Evolutionary conservation across 164 flowering plant species (phyloP).

Genomic region (Umbilicus rupestris): DNA sequence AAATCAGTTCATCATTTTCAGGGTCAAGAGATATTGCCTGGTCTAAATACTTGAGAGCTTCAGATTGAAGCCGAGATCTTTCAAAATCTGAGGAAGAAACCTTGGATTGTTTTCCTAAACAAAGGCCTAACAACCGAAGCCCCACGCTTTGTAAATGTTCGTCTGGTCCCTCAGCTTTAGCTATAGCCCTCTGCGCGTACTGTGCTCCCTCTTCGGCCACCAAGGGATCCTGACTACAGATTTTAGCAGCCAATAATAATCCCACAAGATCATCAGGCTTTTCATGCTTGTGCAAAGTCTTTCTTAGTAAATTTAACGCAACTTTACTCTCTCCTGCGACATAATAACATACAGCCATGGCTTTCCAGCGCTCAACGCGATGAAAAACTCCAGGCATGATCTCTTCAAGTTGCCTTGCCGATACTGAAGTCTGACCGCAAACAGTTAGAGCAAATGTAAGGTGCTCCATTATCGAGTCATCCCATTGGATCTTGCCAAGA

Average conservation of each 20-base stretch:
- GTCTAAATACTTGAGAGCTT: conserved; percentile 62
- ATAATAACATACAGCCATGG: conserved; percentile 68
- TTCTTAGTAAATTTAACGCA: conserved; percentile 63
- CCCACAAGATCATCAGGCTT: conserved; percentile 33
- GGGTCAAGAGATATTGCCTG: conserved; percentile 34
- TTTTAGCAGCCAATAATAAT: conserved; percentile 68
- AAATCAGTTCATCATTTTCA: conserved; percentile 37
- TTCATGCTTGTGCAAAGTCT: conserved; percentile 36
- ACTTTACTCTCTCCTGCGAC: conserved; percentile 56
- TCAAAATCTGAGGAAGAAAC: conserved; percentile 42
- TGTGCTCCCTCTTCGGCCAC: conserved; percentile 51
- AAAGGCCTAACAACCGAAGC: conserved; percentile 46
- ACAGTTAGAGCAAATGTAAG: conserved; percentile 71
- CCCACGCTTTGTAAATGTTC: conserved; percentile 35
- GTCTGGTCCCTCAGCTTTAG: conserved; percentile 31
- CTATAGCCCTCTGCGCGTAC: conserved; percentile 33
- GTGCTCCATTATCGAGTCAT: conserved; percentile 72
- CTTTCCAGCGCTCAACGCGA: conserved; percentile 39
- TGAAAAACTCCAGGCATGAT: conserved; percentile 50
- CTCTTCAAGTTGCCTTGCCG: conserved; percentile 61
- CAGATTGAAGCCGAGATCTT: conserved; percentile 32
- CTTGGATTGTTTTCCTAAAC: conserved; percentile 47
- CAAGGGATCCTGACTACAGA: conserved; percentile 39
- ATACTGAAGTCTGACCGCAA: conserved; percentile 41
- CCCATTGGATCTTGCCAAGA: conserved; percentile 53